Evolutionary conservation across 129 eudicot genomes (phyloP).

Genomic region (Silybum marianum): DNA sequence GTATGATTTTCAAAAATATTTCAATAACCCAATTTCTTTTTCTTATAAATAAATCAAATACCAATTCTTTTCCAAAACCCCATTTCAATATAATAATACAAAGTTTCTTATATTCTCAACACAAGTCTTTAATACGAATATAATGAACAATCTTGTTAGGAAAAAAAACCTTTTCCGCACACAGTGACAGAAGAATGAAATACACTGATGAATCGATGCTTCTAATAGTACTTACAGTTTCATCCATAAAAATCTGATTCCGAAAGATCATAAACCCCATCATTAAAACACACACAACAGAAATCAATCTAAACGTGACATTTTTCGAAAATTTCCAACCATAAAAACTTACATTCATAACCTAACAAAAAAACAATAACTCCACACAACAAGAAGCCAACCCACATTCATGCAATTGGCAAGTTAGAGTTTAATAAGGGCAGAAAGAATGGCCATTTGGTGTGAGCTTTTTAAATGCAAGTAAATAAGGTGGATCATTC

Average conservation of each 20-base stretch:
- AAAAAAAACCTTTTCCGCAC: neutral
- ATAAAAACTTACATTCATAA: constrained; percentile 8
- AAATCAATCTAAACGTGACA: constrained; percentile 5
- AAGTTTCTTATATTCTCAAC: no score
- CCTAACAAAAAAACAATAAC: constrained; percentile 23
- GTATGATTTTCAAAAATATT: neutral
- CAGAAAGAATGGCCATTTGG: constrained; percentile 50
- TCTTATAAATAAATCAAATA: neutral
- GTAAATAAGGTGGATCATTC: constrained; percentile 47
- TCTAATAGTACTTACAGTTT: neutral
- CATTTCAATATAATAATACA: neutral
- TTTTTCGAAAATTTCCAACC: neutral
- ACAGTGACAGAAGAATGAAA: neutral
- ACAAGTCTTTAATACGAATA: neutral
- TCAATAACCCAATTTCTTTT: neutral
- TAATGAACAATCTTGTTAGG: neutral
- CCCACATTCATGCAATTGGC: constrained; percentile 47
- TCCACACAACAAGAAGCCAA: constrained; percentile 31
- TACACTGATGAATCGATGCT: neutral
- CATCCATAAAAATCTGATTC: neutral
- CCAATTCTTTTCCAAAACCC: neutral
- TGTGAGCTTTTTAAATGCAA: constrained; percentile 51
- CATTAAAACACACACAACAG: neutral
- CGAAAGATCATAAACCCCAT: neutral
- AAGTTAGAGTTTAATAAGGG: constrained; percentile 38